Evolutionary conservation across 257 asterid genomes (phyloP).

Genomic region (Solanum clarkiae): DNA sequence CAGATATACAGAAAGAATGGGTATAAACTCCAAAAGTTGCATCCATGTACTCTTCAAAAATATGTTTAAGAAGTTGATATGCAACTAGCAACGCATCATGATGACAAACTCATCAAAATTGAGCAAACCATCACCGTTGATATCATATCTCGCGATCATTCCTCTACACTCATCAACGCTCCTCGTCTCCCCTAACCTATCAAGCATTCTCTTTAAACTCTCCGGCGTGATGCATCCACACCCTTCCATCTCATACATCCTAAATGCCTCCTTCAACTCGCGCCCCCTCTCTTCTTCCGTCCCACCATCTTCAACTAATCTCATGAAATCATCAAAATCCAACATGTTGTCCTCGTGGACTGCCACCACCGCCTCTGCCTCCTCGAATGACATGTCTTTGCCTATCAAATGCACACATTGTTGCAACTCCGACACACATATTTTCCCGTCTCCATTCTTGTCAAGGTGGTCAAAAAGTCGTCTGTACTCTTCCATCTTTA

Average conservation of each 20-base stretch:
- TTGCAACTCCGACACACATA: conserved; percentile 20
- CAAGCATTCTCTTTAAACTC: conserved; percentile 53
- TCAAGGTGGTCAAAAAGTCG: conserved; percentile 18
- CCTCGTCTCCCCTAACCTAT: conserved; percentile 37
- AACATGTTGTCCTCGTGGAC: conserved; percentile 35
- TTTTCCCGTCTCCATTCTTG: conserved; percentile 15
- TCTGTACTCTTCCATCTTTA: conserved; percentile 8
- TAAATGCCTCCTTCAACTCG: conserved; percentile 44
- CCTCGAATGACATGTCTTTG: conserved; percentile 24
- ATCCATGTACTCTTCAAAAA: background rate
- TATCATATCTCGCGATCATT: conserved; percentile 50
- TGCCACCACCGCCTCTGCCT: conserved; percentile 23
- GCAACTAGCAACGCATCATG: conserved; percentile 36
- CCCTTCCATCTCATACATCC: conserved; percentile 45
- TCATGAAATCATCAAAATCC: conserved; percentile 36
- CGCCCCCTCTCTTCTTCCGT: conserved; percentile 38
- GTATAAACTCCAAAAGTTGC: background rate
- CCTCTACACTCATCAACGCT: conserved; percentile 29
- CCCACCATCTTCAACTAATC: conserved; percentile 31
- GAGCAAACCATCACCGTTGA: conserved; percentile 55
- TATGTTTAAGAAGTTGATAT: background rate
- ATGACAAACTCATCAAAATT: conserved; percentile 49
- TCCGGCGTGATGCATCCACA: conserved; percentile 41
- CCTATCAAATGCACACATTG: background rate
- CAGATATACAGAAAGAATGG: background rate